Base-by-base conservation (phyloP, 1,139 yeast genomes). In the Saccharomyces hybrid region DNA sequence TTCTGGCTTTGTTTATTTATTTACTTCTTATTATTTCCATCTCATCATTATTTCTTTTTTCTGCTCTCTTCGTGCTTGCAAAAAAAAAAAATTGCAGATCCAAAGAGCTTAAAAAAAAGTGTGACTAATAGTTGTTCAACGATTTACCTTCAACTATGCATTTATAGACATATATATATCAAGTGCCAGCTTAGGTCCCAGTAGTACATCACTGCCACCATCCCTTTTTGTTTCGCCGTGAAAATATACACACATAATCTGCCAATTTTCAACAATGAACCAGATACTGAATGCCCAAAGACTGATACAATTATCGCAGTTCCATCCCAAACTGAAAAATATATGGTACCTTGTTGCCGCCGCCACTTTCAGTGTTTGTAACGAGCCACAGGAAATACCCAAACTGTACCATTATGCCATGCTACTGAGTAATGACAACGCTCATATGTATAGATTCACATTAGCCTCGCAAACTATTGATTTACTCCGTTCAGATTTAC, bases 291-390 rank as follows among this genome's bases (percentile, higher is more conserved):
- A 85, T 3, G 77, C 91, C 0, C 84, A 83, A 57, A 74, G 93
- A 57, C 75, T 88, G 25, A 78, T 79, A 0, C 76, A 76, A 55
- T 71, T 89, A 42, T 71, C 82, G 0, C 64, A 73, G 5, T 73
- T 84, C 75, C 66, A 66, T 52, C 73, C 88, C 57, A 72, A 76
- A 67, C 68, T 86, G 68, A 63, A 80, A 71, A 57, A 70, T 62
- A 68, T 80, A 29, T 90, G 97, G 97, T 88, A 83, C 65, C 74
- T 77, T 49, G 74, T 89, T 19, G 93, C 96, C 0, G 88, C 95
- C 14, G 88, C 95, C 0, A 81, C 95, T 25, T 78, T 90, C 56
- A 82, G 93, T 2, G 93, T 85, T 9, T 83, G 93, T 64, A 90
- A 90, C 66, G 81, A 79, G 58, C 95, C 97, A 0, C 81, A 84